Percentiles rank a stretch among this genome's conserved stretches.
Evolutionary conservation across 345 rosid species (phyloP).

Genomic region (Eucalyptus paniculata): DNA sequence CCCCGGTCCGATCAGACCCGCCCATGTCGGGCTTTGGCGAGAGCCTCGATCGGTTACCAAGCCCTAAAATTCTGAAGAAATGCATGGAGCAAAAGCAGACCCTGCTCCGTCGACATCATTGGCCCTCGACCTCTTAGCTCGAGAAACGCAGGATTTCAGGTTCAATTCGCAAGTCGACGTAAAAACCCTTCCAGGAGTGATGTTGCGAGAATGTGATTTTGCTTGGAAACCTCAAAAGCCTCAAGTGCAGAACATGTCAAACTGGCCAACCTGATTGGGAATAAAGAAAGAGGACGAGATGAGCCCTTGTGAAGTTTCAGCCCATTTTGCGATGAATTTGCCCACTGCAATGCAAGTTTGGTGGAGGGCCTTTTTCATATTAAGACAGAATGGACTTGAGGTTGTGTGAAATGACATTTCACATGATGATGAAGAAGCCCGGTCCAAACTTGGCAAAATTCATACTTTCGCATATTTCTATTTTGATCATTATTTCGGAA

Average conservation of each 20-base stretch:
- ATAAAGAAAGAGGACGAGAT: not conserved
- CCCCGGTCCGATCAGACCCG: not conserved
- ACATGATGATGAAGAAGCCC: not conserved
- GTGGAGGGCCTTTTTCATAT: not conserved
- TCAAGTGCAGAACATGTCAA: not conserved
- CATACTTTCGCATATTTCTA: fast-evolving
- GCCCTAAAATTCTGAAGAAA: not conserved
- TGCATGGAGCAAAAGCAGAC: not conserved
- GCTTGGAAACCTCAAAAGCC: not conserved
- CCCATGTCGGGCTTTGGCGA: not conserved
- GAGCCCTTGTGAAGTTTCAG: not conserved
- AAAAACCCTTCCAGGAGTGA: not conserved
- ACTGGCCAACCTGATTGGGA: not conserved
- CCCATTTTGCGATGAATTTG: not conserved
- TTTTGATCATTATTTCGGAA: not conserved
- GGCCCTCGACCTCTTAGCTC: not conserved
- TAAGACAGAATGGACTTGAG: not conserved
- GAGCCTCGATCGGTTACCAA: not conserved
- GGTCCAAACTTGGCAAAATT: not conserved
- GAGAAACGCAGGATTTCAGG: not conserved
- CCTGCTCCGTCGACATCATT: not conserved
- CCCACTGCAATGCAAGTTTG: not conserved
- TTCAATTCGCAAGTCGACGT: not conserved
- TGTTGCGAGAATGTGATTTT: not conserved
- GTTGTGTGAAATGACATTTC: not conserved